Percentiles rank a stretch among this genome's conserved stretches.
phyloP scores from a whole-genome alignment of 805 yeast genomes.

The Jamesozyma rosinii region DNA sequence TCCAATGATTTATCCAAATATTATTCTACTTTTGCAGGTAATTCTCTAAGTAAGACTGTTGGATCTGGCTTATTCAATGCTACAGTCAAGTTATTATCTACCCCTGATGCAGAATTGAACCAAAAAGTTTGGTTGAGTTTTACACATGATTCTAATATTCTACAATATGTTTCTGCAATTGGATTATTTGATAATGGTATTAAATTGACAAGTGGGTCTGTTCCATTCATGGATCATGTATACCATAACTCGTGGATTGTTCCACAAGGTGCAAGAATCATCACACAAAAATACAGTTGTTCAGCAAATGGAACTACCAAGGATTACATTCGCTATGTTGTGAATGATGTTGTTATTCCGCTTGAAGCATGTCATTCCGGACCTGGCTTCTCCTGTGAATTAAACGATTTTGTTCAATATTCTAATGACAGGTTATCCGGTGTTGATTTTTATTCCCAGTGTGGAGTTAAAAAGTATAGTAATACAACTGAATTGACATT shows the following conservation, averaged over 20 bases:
- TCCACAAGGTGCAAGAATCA: slow-evolving; percentile 51
- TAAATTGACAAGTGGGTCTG: slow-evolving; percentile 36
- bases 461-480: slow-evolving; percentile 20
- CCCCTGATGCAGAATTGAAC: slow-evolving; percentile 39
- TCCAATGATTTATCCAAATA: slow-evolving; percentile 48
- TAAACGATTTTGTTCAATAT: slow-evolving; percentile 28
- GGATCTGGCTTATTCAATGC: slow-evolving; percentile 54
- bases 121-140: slow-evolving; percentile 57
- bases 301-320: slow-evolving; percentile 17
- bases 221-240: slow-evolving; percentile 11
- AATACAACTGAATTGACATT: slow-evolving; percentile 17
- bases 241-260: slow-evolving; percentile 38
- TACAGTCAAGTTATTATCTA: slow-evolving; percentile 41
- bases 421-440: slow-evolving; percentile 27
- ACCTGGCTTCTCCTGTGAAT: slow-evolving; percentile 44
- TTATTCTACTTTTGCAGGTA: slow-evolving; percentile 57
- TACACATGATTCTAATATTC: slow-evolving; percentile 65
- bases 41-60: slow-evolving; percentile 44
- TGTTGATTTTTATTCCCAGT: slow-evolving; percentile 27
- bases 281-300: slow-evolving; percentile 43
- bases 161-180: slow-evolving; percentile 53
- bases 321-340: slow-evolving; percentile 37
- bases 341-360: slow-evolving; percentile 50
- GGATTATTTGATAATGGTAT: slow-evolving; percentile 38
- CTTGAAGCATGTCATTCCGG: slow-evolving; percentile 41